Evolutionary conservation across 768 basidiomycete species (phyloP).

Genomic region (Amanita rimosa): DNA sequence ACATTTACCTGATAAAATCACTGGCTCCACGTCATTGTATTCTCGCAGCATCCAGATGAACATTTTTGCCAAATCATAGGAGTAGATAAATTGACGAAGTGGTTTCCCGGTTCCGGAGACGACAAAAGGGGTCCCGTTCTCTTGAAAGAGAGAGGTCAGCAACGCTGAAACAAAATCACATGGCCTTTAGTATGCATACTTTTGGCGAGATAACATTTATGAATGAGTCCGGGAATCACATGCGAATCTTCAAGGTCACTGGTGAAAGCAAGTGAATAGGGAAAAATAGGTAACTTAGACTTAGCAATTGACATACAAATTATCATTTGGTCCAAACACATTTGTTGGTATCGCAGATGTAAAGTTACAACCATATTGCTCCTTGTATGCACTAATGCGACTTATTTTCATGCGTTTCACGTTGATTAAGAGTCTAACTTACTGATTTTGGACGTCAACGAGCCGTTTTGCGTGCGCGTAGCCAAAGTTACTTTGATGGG

Average conservation of each 20-base stretch:
- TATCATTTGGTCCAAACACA: conserved; percentile 92
- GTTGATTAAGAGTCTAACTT: conserved; percentile 12
- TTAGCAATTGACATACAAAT: conserved; percentile 49
- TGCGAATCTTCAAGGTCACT: conserved; percentile 86
- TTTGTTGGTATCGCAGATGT: conserved; percentile 97
- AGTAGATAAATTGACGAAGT: conserved; percentile 95
- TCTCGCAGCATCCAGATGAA: conserved; percentile 90
- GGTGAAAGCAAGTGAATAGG: conserved; percentile 7
- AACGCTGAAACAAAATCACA: background rate
- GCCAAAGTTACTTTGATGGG: conserved; percentile 92
- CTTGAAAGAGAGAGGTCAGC: conserved; percentile 21
- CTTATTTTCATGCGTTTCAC: background rate
- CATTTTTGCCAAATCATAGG: conserved; percentile 87
- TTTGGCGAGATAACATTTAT: conserved; percentile 89
- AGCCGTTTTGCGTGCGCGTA: conserved; percentile 94
- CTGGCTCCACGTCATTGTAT: conserved; percentile 85
- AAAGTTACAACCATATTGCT: conserved; percentile 90
- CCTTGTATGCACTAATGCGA: conserved; percentile 74
- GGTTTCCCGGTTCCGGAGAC: conserved; percentile 90
- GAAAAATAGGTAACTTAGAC: background rate
- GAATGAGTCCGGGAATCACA: conserved; percentile 90
- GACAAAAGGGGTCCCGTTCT: conserved; percentile 76
- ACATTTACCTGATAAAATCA: conserved; percentile 77
- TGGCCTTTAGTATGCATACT: conserved; percentile 34
- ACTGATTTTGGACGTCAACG: conserved; percentile 96